These are phyloP conservation scores for Lipomyces yarrowii DNA, from an alignment of 1,139 yeast genomes.

Conservation along the genomic window DNA sequence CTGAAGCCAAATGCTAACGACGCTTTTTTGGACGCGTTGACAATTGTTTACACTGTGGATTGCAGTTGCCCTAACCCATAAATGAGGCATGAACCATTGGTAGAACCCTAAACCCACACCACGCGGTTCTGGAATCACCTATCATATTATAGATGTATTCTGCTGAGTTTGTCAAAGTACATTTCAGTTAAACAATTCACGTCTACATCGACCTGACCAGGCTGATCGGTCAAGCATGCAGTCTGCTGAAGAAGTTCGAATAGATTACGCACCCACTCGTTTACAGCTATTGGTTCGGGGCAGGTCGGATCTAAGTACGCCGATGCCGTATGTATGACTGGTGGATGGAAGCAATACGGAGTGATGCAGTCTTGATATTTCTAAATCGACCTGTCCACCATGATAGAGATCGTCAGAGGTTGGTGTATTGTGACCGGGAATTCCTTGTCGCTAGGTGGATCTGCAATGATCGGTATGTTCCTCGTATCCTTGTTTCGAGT, in stretches of 20 bases:
- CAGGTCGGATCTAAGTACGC: no score
- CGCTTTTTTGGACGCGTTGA: not conserved
- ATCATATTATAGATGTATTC: no score
- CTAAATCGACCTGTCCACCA: not conserved
- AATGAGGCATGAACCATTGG: no score
- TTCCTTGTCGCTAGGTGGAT: not conserved
- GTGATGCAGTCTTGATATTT: not conserved
- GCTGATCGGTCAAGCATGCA: not conserved
- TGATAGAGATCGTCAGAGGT: not conserved
- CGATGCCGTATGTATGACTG: no score
- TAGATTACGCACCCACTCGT: not conserved
- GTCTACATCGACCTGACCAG: not conserved
- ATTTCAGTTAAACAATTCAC: no score
- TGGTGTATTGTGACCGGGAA: not conserved
- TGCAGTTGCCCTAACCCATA: no score
- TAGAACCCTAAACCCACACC: no score
- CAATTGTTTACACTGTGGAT: not conserved
- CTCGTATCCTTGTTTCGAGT: not conserved
- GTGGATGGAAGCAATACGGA: no score
- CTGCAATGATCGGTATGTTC: not conserved
- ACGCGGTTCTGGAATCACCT: no score
- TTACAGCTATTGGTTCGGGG: not conserved
- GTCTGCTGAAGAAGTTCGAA: not conserved
- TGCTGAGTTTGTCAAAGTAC: no score
- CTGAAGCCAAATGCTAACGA: not conserved